Evolutionary conservation across 768 basidiomycete species (phyloP), one percentile per base, ranked within the genome.

Genomic region (Sarcodon aspratus): DNA sequence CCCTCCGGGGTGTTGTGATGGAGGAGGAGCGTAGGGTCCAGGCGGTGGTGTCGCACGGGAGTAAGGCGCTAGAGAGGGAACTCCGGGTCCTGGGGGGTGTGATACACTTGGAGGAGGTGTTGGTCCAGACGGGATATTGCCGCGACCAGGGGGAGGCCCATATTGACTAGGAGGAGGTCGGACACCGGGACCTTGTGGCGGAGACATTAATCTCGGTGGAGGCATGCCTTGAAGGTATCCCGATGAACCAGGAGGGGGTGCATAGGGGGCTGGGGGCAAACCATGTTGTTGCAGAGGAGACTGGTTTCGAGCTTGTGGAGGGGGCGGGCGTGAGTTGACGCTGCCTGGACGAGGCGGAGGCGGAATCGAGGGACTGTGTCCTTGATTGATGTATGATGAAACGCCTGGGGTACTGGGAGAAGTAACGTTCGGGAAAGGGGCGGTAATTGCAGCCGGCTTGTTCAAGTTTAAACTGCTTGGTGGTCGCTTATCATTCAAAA

Each of bases 371-470:
- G 52, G 54, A 7, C 57, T 52, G 33, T 61, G 62, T 3, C 57
- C 52, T 33, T 55, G 56, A 1, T 50, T 48, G 13, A 54, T 49
- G n/a, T 43, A 46, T 37, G 36, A 46, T 8, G 57, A 57, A 1
- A 54, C 52, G 11, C 49, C 46, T 3, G 60, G 55, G 27, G 53
- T 34, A 33, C 51, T 36, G 3, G 55, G 55, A 7, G 55, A 47
- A 33, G 57, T 42, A 6, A 57, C 49, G 56, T 86, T 84, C 7
- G 92, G 88, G 79, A 98, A 96, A 0, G 94, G 94, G 8, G 89
- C 76, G 7, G 81, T 80, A 57, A 97, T 94, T 2, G 93, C 77
- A 7, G 73, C 69, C 2, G 77, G 82, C 57, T 85, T 88, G 48
- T 59, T 64, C 9, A 68, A 53, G 48, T 62, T 72, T 32, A 70